These are phyloP conservation scores for Fusarium secorum DNA, from an alignment of 2,329 filamentous ascomycete genomes.

Conservation along the genomic window DNA sequence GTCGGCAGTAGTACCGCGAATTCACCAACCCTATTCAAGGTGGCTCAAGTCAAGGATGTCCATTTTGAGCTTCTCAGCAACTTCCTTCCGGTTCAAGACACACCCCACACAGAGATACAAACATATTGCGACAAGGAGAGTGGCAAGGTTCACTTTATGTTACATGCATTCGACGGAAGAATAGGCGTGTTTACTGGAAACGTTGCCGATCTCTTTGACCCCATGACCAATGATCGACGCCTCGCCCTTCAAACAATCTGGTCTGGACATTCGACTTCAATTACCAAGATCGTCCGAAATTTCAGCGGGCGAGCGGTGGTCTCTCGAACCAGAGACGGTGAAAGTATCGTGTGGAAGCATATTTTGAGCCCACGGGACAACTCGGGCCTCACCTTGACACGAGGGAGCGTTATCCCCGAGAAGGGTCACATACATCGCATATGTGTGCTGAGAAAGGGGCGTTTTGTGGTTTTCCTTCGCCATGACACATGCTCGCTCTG, in stretches of 20 bases:
- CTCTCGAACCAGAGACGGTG: constrained; percentile 79
- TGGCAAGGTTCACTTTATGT: constrained; percentile 74
- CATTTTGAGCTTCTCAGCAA: constrained; percentile 58
- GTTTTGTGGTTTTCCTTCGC: constrained; percentile 82
- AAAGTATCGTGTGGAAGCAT: constrained; percentile 86
- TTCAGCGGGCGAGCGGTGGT: constrained; percentile 81
- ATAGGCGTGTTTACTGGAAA: constrained; percentile 83
- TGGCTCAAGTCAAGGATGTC: constrained; percentile 75
- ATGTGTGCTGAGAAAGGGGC: constrained; percentile 77
- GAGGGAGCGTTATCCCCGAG: constrained; percentile 73
- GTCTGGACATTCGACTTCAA: constrained; percentile 82
- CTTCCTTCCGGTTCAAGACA: constrained; percentile 37
- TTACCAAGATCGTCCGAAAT: constrained; percentile 88
- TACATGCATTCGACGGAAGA: constrained; percentile 85
- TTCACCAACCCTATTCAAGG: constrained; percentile 79
- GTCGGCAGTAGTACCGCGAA: constrained; percentile 74
- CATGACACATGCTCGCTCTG: constrained; percentile 76
- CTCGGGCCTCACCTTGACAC: constrained; percentile 59
- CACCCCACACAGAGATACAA: constrained; percentile 70
- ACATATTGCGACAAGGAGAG: constrained; percentile 73
- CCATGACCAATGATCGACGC: constrained; percentile 66
- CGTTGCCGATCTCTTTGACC: constrained; percentile 82
- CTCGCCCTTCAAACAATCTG: constrained; percentile 72
- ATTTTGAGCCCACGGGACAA: constrained; percentile 51
- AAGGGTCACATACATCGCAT: constrained; percentile 80